Evolutionary conservation across 2,329 filamentous ascomycete genomes (phyloP).

Genomic region (Didymella pomorum): DNA sequence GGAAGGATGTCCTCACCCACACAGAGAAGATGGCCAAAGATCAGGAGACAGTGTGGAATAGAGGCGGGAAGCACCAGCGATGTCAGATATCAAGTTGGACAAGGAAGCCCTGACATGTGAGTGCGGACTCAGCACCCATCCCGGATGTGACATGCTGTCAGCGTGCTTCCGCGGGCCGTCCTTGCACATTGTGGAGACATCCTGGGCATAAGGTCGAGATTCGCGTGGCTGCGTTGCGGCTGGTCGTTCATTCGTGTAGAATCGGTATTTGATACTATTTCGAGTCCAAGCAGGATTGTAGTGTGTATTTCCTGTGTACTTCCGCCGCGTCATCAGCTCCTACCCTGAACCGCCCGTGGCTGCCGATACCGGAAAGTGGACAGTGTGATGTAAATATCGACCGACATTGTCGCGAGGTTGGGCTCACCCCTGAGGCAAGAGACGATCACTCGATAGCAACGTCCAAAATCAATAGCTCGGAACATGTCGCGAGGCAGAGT

Average conservation of each 20-base stretch:
- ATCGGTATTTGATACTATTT: background rate
- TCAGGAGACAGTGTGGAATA: too few relatives aligned
- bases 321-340: constrained; percentile 1
- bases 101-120: background rate
- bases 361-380: constrained; percentile 13
- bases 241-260: background rate
- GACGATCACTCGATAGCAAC: background rate
- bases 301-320: too few relatives aligned
- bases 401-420: constrained; percentile 12
- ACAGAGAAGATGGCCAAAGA: background rate
- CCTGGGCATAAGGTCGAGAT: background rate
- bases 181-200: background rate
- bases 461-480: constrained; percentile 6
- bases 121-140: background rate
- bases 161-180: background rate
- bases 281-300: background rate
- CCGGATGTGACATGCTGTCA: constrained; percentile 3
- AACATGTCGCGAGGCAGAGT: constrained; percentile 5
- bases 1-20: too few relatives aligned
- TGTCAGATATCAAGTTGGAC: too few relatives aligned
- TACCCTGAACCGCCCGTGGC: background rate
- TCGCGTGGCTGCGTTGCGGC: background rate
- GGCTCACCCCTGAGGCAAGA: constrained; percentile 8
- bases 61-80: too few relatives aligned
- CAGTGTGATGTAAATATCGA: background rate